Evolutionary conservation across 805 yeast genomes (phyloP), one percentile per base, ranked within the genome.

Genomic region (Candida sanyiensis): DNA sequence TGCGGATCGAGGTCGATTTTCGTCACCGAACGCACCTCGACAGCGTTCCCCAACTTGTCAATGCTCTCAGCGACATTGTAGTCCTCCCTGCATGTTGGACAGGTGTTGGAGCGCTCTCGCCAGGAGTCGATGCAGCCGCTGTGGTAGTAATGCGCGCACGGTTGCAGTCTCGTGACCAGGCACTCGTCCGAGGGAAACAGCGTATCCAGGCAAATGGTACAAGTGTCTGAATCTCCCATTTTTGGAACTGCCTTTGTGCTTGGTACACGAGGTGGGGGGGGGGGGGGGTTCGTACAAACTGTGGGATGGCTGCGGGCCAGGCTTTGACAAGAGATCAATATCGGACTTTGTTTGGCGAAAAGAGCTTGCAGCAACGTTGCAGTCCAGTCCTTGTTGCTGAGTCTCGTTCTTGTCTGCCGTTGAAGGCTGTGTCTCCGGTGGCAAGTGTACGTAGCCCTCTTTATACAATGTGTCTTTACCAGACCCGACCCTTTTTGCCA

Each of bases 131-230:
- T 67, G 48, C 89, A 82, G 12, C 60, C 49, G 4, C 69, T 61
- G 54, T 82, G 89, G 50, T 75, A 80, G 38, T 49, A 51, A 54
- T 80, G 85, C 25, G 59, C 56, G 52, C 85, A 80, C 3, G 71
- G 70, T 10, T 60, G 48, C n/a, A 66, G 47, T 18, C 57, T 46
- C 1, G 61, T 61, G 20, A 48, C 48, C 28, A 46, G 37, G 6
- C 51, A 44, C 6, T 48, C 33, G 17, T 35, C 28, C 13, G 44
- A 33, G 9, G 40, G 39, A 35, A 59, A 54, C 10, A 67, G 52
- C 7, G 46, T 45, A 34, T 67, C 84, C 33, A 79, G 62, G 49
- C 88, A 80, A 28, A 80, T 79, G n/a, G 79, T 68, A 52, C 88
- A 80, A n/a, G 54, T 53, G 35, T 55, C 57, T 17, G 37, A 35